Conservation (phyloP, 768 basidiomycete species). For the Hygrophorus russula region DNA sequence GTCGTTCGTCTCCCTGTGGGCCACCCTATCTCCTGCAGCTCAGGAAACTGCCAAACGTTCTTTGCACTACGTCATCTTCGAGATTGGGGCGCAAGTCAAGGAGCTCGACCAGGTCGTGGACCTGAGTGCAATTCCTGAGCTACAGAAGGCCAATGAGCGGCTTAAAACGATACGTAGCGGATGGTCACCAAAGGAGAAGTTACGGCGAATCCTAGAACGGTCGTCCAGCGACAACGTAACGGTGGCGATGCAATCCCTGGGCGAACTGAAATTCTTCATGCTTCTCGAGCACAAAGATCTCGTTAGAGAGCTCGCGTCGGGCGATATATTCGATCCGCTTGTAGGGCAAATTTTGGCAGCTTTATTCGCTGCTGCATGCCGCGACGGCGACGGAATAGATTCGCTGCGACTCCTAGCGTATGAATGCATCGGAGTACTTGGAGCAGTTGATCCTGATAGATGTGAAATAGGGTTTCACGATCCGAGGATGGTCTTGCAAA, state of each 20-base stretch:
- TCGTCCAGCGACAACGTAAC: conserved; percentile 69
- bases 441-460: conserved; percentile 92
- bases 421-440: conserved; percentile 85
- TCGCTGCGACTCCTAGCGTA: conserved; percentile 60
- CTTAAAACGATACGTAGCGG: conserved; percentile 33
- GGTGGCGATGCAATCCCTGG: conserved; percentile 61
- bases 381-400: conserved; percentile 72
- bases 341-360: conserved; percentile 58
- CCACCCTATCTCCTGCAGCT: conserved; percentile 39
- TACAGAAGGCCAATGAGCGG: conserved; percentile 29
- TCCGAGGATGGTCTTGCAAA: conserved; percentile 57
- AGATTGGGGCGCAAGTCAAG: conserved; percentile 41
- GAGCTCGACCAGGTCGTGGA: conserved; percentile 75
- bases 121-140: conserved; percentile 58
- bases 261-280: conserved; percentile 67
- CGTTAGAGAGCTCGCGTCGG: conserved; percentile 56
- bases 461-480: conserved; percentile 56
- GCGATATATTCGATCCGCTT: conserved; percentile 76
- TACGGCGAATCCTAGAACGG: conserved; percentile 64
- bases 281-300: conserved; percentile 34
- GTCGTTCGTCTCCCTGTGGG: conserved; percentile 72
- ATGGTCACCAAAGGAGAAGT: conserved; percentile 41
- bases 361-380: conserved; percentile 57
- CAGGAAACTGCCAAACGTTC: conserved; percentile 44
- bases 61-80: conserved; percentile 60